These are phyloP conservation scores for Candida lessepsii DNA, from an alignment of 805 yeast genomes.

Conservation along the genomic window DNA sequence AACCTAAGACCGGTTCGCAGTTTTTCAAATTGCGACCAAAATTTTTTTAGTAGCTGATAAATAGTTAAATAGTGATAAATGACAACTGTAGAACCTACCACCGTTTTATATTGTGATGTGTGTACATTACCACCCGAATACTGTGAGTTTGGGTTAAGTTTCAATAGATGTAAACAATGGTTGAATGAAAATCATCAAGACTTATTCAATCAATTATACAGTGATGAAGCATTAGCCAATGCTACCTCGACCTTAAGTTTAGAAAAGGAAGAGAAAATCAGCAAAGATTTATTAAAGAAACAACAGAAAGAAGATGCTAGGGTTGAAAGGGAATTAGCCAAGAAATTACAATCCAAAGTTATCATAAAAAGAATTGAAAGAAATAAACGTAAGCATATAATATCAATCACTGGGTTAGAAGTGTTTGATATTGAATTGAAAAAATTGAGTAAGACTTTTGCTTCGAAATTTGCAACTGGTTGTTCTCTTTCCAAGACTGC, in stretches of 20 bases:
- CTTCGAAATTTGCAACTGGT: slow-evolving; percentile 94
- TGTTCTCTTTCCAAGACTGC: slow-evolving; percentile 87
- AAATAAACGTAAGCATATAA: slow-evolving; percentile 82
- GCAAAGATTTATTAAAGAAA: slow-evolving; percentile 77
- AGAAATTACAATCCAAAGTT: slow-evolving; percentile 77
- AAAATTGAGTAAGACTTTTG: slow-evolving; percentile 87
- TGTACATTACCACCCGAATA: slow-evolving; percentile 86
- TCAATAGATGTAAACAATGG: slow-evolving; percentile 85
- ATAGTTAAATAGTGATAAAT: slow-evolving; percentile 8
- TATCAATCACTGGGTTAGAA: slow-evolving; percentile 84
- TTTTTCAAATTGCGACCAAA: slow-evolving; percentile 30
- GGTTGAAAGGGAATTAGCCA: slow-evolving; percentile 79
- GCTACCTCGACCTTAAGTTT: slow-evolving; percentile 60
- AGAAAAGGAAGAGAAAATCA: slow-evolving; percentile 80
- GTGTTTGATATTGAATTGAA: slow-evolving; percentile 86
- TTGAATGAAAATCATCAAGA: slow-evolving; percentile 58
- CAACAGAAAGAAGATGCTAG: slow-evolving; percentile 84
- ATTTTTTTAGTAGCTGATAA: slow-evolving; percentile 5
- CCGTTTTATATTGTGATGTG: slow-evolving; percentile 67
- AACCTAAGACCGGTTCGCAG: slow-evolving; percentile 56
- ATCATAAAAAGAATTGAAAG: slow-evolving; percentile 83
- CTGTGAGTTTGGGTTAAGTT: slow-evolving; percentile 85
- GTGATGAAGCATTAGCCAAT: slow-evolving; percentile 54
- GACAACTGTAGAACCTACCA: slow-evolving; percentile 23
- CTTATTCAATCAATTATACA: slow-evolving; percentile 58